Evolutionary conservation across 805 yeast genomes (phyloP).

Genomic region (Ogataea pignaliae): DNA sequence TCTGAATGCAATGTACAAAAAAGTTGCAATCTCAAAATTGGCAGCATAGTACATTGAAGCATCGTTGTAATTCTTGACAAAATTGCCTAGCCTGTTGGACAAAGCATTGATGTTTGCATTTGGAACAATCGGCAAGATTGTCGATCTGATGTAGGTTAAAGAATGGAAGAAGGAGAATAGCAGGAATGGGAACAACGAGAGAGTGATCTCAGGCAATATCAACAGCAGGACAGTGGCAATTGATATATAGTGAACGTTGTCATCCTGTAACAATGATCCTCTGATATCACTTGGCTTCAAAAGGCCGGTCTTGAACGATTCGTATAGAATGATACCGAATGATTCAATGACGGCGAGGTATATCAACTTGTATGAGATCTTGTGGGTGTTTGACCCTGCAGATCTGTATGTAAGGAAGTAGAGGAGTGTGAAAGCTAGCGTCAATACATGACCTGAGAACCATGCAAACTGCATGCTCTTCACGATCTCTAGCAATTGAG

Average conservation of each 20-base stretch:
- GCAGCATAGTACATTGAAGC: constrained; percentile 56
- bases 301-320: constrained; percentile 40
- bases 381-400: constrained; percentile 29
- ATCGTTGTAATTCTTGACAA: constrained; percentile 54
- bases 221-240: constrained; percentile 51
- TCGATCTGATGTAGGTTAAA: constrained; percentile 61
- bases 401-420: constrained; percentile 35
- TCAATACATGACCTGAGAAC: constrained; percentile 61
- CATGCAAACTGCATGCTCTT: constrained; percentile 67
- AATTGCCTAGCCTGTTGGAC: constrained; percentile 31
- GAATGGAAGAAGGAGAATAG: constrained; percentile 81
- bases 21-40: constrained; percentile 40
- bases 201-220: constrained; percentile 52
- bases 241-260: constrained; percentile 52
- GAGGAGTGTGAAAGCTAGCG: constrained; percentile 36
- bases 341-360: constrained; percentile 65
- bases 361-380: constrained; percentile 52
- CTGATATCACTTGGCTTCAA: constrained; percentile 17
- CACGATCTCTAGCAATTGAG: constrained; percentile 11
- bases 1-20: constrained; percentile 28
- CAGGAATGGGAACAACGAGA: constrained; percentile 69
- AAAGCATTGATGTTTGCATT: constrained; percentile 8
- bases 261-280: constrained; percentile 39
- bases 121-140: constrained; percentile 61
- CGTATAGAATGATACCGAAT: constrained; percentile 71